Evolutionary conservation across 495 filamentous ascomycete species (phyloP).

Genomic region (Xylaria telfairii): DNA sequence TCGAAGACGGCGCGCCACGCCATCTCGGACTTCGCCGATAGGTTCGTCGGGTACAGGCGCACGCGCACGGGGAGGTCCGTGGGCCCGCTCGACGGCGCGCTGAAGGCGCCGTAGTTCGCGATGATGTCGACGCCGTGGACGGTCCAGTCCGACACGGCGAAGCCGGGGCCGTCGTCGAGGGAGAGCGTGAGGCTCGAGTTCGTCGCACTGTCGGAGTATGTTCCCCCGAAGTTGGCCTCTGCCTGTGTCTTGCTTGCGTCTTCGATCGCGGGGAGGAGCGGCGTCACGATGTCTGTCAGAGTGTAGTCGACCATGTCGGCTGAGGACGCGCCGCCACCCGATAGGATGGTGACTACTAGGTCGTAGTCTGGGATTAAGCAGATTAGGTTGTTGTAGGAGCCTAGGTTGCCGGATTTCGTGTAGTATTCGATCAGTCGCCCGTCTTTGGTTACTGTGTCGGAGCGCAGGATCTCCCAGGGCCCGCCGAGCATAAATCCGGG

Average conservation of each 20-base stretch:
- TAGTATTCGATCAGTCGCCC: slow-evolving; percentile 58
- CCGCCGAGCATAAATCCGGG: slow-evolving; percentile 51
- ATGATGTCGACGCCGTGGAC: slow-evolving; percentile 51
- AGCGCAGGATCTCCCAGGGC: slow-evolving; percentile 62
- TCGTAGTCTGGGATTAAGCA: slow-evolving; percentile 59
- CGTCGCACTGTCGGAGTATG: slow-evolving; percentile 39
- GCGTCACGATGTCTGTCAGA: slow-evolving; percentile 44
- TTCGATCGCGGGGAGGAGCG: slow-evolving; percentile 53
- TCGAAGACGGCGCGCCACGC: slow-evolving; percentile 42
- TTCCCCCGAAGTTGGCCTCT: slow-evolving; percentile 44
- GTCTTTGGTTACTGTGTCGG: slow-evolving; percentile 42
- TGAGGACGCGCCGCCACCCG: slow-evolving; percentile 43
- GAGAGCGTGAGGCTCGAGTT: slow-evolving; percentile 53
- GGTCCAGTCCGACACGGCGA: slow-evolving; percentile 48
- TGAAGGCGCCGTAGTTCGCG: slow-evolving; percentile 37
- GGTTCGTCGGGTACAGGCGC: slow-evolving; percentile 42
- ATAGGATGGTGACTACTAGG: slow-evolving; percentile 56
- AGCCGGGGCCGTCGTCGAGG: slow-evolving; percentile 50
- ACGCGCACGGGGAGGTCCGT: slow-evolving; percentile 26
- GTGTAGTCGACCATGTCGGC: slow-evolving; percentile 31
- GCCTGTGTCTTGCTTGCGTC: slow-evolving; percentile 52
- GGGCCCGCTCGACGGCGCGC: slow-evolving; percentile 30
- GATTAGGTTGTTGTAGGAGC: slow-evolving; percentile 52
- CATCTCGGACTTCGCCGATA: slow-evolving; percentile 25
- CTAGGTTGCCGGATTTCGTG: slow-evolving; percentile 60